A percentile compares a stretch with the other conserved stretches of the same genome.
Conservation (phyloP, 495 filamentous ascomycete genomes). For the Jackrogersella minutella region DNA sequence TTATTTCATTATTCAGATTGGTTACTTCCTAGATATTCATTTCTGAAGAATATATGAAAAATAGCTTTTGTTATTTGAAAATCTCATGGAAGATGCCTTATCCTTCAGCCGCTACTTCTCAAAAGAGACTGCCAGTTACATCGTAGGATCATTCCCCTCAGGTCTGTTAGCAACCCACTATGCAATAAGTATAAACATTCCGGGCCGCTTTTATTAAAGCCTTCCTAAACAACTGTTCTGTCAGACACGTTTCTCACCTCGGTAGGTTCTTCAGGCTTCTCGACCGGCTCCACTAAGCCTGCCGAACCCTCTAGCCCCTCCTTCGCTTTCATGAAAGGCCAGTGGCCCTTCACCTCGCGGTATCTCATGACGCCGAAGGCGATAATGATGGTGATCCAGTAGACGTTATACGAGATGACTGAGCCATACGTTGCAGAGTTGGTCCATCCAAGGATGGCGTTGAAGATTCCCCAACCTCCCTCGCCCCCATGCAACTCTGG, state of each 20-base stretch:
- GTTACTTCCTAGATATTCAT: neutral
- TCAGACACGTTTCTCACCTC: slow-evolving; percentile 1
- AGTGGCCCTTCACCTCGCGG: slow-evolving; percentile 71
- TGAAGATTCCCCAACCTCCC: slow-evolving; percentile 95
- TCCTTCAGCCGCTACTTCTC: neutral
- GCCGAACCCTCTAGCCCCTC: slow-evolving; percentile 27
- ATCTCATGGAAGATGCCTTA: neutral
- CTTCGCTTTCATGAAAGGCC: slow-evolving; percentile 64
- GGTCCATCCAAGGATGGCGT: slow-evolving; percentile 82
- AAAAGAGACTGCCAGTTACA: neutral
- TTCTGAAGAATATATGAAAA: neutral
- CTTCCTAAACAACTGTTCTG: slow-evolving; percentile 11
- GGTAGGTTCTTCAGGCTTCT: neutral
- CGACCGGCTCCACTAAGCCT: neutral
- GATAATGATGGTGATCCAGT: slow-evolving; percentile 76
- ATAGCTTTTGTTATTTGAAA: neutral
- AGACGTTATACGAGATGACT: slow-evolving; percentile 87
- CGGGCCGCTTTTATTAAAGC: neutral
- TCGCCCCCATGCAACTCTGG: slow-evolving; percentile 71
- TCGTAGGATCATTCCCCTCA: neutral
- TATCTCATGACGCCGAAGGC: slow-evolving; percentile 70
- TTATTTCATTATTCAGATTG: too few species aligned
- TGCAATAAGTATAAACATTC: neutral
- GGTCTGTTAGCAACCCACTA: neutral
- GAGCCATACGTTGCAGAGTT: slow-evolving; percentile 88